These are phyloP conservation scores for Blepharisma japonicum DNA, from an alignment of 73 alveolate genomes.

Conservation along the genomic window DNA sequence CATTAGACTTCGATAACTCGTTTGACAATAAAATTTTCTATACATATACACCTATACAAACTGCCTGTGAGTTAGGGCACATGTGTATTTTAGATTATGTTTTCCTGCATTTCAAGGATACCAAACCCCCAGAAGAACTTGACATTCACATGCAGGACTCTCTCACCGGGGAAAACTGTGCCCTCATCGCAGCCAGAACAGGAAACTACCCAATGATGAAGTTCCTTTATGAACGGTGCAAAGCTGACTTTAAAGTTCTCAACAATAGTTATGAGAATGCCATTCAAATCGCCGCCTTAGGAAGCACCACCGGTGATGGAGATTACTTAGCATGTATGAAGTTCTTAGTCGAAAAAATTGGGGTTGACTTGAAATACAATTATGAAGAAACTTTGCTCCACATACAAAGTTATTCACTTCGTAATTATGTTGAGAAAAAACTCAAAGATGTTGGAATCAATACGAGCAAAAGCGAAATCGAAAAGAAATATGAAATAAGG, in stretches of 20 bases:
- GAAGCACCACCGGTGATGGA: not conserved
- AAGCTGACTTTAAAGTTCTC: not conserved
- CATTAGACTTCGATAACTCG: conserved; percentile 12
- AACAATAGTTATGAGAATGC: conserved; percentile 25
- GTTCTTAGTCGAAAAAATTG: conserved; percentile 1
- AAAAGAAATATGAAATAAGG: no score
- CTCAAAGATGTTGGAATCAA: no score
- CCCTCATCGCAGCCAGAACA: conserved; percentile 22
- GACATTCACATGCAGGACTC: conserved; percentile 13
- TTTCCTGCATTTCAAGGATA: not conserved
- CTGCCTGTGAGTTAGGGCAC: not conserved
- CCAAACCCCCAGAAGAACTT: not conserved
- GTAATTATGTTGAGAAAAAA: no score
- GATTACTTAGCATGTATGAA: not conserved
- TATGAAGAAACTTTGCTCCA: conserved; percentile 2
- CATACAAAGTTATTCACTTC: no score
- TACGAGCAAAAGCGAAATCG: no score
- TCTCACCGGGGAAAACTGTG: conserved; percentile 31
- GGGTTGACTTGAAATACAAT: not conserved
- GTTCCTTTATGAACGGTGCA: conserved; percentile 9
- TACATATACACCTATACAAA: not conserved
- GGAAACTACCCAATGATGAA: conserved; percentile 16
- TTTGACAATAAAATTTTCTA: not conserved
- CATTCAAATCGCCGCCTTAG: not conserved
- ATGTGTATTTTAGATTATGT: not conserved